Evolutionary conservation across 768 basidiomycete genomes (phyloP).

Genomic region (Russula earlei): DNA sequence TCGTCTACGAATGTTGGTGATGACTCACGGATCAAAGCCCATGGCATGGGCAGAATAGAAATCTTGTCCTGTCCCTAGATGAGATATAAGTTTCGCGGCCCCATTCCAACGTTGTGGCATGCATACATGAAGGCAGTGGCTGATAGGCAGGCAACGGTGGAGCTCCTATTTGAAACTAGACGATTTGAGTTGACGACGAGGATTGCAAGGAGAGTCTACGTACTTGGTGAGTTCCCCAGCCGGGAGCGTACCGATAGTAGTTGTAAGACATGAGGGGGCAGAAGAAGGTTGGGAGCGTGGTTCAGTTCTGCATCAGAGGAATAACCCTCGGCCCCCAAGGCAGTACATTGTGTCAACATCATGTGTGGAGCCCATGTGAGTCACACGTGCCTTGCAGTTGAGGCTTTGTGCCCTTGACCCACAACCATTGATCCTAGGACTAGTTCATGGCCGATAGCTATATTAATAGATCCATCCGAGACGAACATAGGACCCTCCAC

Average conservation of each 20-base stretch:
- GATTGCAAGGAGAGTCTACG: slow-evolving; percentile 10
- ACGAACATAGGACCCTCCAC: too few species aligned
- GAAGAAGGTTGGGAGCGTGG: background rate
- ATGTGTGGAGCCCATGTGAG: background rate
- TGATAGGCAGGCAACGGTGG: slow-evolving; percentile 29
- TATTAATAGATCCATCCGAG: background rate
- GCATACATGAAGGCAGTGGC: slow-evolving; percentile 31
- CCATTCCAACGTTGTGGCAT: background rate
- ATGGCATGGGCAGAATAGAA: slow-evolving; percentile 55
- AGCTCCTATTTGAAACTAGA: slow-evolving; percentile 17
- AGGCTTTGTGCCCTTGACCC: background rate
- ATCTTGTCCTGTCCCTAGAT: slow-evolving; percentile 50
- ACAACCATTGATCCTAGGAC: too few species aligned
- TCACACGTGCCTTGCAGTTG: background rate
- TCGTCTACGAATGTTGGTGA: too few species aligned
- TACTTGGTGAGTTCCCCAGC: slow-evolving; percentile 41
- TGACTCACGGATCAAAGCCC: slow-evolving; percentile 47
- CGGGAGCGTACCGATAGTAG: slow-evolving; percentile 36
- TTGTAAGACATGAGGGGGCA: slow-evolving; percentile 35
- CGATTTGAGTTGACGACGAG: background rate
- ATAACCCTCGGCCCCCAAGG: background rate
- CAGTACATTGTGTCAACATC: background rate
- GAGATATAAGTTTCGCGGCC: slow-evolving; percentile 1
- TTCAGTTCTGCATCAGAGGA: background rate
- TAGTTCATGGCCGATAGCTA: background rate